Base-by-base conservation (phyloP, 2,329 filamentous ascomycete species). In the Chrysoporthe puriensis region DNA sequence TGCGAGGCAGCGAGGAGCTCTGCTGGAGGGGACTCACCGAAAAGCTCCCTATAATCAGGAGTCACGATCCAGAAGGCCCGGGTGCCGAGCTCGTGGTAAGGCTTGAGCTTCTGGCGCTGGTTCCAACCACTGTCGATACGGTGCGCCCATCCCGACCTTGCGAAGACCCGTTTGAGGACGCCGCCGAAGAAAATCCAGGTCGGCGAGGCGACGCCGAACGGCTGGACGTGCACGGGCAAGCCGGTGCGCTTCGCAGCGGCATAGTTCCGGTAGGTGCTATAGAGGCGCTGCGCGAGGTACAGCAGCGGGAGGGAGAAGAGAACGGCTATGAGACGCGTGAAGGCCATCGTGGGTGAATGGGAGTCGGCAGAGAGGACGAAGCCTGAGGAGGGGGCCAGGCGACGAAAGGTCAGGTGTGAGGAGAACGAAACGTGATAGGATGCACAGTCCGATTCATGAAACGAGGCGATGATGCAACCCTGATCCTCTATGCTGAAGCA, bases 221-320 rank as follows among this genome's bases (percentile, higher is more conserved):
- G 76, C 8, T 78, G 74, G 52, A 78, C 40, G 14, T 75, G 74
- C 9, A 78, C 72, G 21, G 75, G 77, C 1, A 77, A 62, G 18
- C 76, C 76, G 18, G 77, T 72, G 7, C 65, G 73, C 57, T 73
- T 72, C 14, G 77, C 77, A 4, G 48, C 54, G 26, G 44, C 8
- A 61, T 74, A 74, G 57, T 73, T 72, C 14, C 58, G 61, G 9
- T 34, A 44, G 16, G 36, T 11, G 40, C 9, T n/a, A 18, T 11
- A 40, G 40, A 50, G 43, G 42, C 54, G 52, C 26, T 16, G 26
- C 18, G 42, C 52, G 42, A 64, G 42, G 52, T 64, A 64, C 26
- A 64, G 42, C 14, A 59, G 18, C 16, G 36, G 32, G 3, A 64
- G 42, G 21, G 32, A 2, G 32, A 59, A 14, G 63, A 64, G 52